Base-by-base conservation (phyloP, 2,329 filamentous ascomycete species). In the Colletotrichum sp. region DNA sequence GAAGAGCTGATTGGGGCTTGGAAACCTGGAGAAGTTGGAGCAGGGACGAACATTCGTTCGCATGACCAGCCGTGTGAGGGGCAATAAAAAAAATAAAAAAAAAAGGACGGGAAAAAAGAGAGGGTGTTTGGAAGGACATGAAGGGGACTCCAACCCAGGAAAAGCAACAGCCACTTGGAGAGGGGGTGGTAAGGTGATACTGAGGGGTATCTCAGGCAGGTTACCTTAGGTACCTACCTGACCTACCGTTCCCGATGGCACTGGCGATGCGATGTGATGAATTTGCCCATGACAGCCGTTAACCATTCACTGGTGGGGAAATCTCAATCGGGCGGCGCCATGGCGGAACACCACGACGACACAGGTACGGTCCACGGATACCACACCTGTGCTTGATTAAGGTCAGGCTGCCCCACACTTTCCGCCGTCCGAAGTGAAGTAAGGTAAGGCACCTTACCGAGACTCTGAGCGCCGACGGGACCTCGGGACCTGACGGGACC, bases 251-350 rank as follows among this genome's bases (percentile, higher is more conserved):
- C n/a, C 43, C 43, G n/a, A 52, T 52, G 43, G 43, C 43, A 61
- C 16, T 12, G 58, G 18, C 58, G 58, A 61, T 61, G 58, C 30
- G 21, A 26, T 63, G 59, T 63, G 34, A 63, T 63, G 61, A 52
- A 52, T 18, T 52, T 52, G 26, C 59, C 72, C 70, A 28, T 38
- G 67, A 71, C 72, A 66, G 52, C 52, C 72, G 68, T 74, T 69
- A 62, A 58, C 69, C 73, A 72, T 16, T 71, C 55, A 74, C 69
- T 74, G 73, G 73, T 74, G 73, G 73, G 73, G 73, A 74, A 73
- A 74, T 67, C 55, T 43, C 69, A 74, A 63, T 74, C 38, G 26
- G 62, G 69, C 55, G 73, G 73, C 62, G 69, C 68, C 38, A 21
- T 24, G 24, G 26, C 28, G 18, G 24, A 58, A 67, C 38, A 34